phyloP scores from a whole-genome alignment of 2,329 filamentous ascomycete genomes.

The Lecanicillium sp. region DNA sequence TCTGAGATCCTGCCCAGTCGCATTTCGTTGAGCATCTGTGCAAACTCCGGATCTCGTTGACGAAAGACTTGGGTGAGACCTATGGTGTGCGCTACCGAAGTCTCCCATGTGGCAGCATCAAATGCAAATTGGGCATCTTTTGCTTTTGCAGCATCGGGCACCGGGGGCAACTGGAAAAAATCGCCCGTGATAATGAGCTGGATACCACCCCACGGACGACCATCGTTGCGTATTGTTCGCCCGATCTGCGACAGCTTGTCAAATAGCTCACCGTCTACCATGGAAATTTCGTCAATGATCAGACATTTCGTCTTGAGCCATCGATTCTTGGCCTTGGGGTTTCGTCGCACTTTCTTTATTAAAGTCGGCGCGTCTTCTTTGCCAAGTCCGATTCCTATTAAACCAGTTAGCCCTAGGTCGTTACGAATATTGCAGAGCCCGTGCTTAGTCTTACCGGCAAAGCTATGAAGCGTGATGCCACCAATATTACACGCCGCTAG shows the following conservation, averaged over 20 bases:
- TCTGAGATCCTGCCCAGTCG: constrained; percentile 73
- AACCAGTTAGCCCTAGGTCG: neutral
- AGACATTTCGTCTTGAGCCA: constrained; percentile 86
- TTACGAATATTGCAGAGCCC: constrained; percentile 6
- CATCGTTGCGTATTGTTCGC: constrained; percentile 78
- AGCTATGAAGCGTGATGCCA: constrained; percentile 91
- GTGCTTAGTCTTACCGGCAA: constrained; percentile 67
- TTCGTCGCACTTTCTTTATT: constrained; percentile 83
- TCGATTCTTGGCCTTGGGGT: constrained; percentile 76
- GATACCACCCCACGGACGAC: constrained; percentile 88
- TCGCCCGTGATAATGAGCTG: constrained; percentile 94
- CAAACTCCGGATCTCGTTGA: constrained; percentile 84
- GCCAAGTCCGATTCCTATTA: constrained; percentile 66
- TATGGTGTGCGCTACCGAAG: constrained; percentile 90
- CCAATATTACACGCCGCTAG: constrained; percentile 95
- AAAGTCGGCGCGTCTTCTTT: constrained; percentile 77
- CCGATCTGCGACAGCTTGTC: constrained; percentile 92
- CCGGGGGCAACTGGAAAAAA: constrained; percentile 94
- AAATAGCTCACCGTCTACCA: constrained; percentile 96
- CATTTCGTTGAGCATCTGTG: constrained; percentile 96
- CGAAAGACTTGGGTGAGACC: constrained; percentile 92
- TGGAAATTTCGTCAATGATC: constrained; percentile 91
- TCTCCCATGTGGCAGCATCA: constrained; percentile 84
- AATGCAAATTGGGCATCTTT: constrained; percentile 80
- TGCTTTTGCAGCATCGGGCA: constrained; percentile 64